These are phyloP conservation scores for Malassezia yamatoensis DNA, from an alignment of 1,284 basidiomycete species.

Conservation along the genomic window DNA sequence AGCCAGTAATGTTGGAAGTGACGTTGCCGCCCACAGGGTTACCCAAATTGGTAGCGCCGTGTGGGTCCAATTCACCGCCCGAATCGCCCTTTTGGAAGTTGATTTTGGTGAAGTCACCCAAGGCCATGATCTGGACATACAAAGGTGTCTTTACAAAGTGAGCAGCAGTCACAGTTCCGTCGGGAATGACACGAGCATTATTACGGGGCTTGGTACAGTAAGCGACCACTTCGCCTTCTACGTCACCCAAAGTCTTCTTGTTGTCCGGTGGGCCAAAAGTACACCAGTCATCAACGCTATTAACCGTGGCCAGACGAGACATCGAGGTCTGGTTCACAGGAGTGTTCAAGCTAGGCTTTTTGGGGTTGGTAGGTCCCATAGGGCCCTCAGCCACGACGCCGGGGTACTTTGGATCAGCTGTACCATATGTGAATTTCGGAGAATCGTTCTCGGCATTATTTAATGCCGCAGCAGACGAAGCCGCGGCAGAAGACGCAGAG, in stretches of 20 bases:
- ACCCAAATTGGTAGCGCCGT: slow-evolving; percentile 48
- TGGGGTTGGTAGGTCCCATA: slow-evolving; percentile 42
- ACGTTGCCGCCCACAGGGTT: slow-evolving; percentile 55
- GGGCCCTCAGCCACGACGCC: slow-evolving; percentile 28
- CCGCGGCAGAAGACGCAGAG: not conserved
- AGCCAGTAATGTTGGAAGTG: slow-evolving; percentile 51
- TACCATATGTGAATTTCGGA: slow-evolving; percentile 37
- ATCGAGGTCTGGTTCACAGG: slow-evolving; percentile 43
- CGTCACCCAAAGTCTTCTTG: slow-evolving; percentile 56
- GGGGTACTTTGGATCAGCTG: slow-evolving; percentile 23
- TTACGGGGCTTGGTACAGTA: slow-evolving; percentile 58
- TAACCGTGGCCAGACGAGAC: slow-evolving; percentile 41
- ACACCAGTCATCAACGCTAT: slow-evolving; percentile 47
- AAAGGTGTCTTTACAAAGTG: slow-evolving; percentile 47
- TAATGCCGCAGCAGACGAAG: not conserved
- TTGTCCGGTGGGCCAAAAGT: slow-evolving; percentile 48
- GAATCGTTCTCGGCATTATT: slow-evolving; percentile 1
- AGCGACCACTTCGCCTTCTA: slow-evolving; percentile 61
- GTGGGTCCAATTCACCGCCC: slow-evolving; percentile 47
- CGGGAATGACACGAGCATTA: slow-evolving; percentile 47
- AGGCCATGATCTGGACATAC: slow-evolving; percentile 52
- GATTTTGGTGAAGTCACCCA: slow-evolving; percentile 47
- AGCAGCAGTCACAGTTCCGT: slow-evolving; percentile 42
- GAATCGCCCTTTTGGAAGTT: slow-evolving; percentile 31
- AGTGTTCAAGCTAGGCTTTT: slow-evolving; percentile 31